Conservation (phyloP, 306 rosid species). For the Senna siamea region DNA sequence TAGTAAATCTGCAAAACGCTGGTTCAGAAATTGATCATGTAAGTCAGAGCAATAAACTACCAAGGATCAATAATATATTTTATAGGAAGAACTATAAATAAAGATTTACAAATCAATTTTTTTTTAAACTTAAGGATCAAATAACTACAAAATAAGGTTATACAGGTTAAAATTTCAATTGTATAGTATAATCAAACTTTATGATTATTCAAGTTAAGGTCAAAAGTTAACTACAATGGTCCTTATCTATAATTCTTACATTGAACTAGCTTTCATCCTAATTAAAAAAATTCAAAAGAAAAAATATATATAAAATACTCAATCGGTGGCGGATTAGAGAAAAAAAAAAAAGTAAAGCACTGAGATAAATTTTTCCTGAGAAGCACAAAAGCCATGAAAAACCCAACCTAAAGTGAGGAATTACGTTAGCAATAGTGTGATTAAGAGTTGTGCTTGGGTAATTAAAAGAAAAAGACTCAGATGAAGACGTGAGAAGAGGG, state of each 20-base stretch:
- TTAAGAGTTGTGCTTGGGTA: neutral
- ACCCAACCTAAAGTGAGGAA: neutral
- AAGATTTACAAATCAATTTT: neutral
- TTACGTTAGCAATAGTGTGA: neutral
- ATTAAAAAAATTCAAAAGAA: neutral
- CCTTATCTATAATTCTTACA: neutral
- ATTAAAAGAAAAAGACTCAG: neutral
- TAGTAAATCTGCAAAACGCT: conserved; percentile 90
- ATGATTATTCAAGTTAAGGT: neutral
- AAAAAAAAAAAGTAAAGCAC: neutral
- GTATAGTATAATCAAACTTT: neutral
- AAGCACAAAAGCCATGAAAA: neutral
- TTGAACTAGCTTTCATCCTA: neutral
- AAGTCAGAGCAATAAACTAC: conserved; percentile 44
- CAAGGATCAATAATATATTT: neutral
- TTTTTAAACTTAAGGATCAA: too few relatives aligned
- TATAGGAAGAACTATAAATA: neutral
- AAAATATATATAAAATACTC: neutral
- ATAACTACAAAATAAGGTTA: neutral
- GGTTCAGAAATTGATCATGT: conserved; percentile 47
- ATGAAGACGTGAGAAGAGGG: neutral
- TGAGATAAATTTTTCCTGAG: neutral
- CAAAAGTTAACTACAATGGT: neutral
- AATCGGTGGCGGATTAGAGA: neutral
- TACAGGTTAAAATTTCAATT: neutral